A percentile compares a stretch with the other conserved stretches of the same genome.
Evolutionary conservation across 1,284 basidiomycete species (phyloP).

Genomic region (Irpex sp.): DNA sequence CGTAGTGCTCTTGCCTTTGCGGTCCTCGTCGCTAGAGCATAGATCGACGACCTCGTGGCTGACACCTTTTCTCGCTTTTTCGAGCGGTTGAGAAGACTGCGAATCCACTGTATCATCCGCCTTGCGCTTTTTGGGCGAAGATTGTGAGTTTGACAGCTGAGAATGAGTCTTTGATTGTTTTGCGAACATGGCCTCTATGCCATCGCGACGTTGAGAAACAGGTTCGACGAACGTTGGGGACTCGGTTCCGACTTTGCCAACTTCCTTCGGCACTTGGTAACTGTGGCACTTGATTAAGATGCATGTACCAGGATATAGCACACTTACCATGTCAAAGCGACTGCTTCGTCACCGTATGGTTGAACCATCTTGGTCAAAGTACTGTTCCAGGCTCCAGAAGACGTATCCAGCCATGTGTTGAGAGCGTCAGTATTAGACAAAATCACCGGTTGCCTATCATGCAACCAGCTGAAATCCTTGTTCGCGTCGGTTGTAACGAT

Average conservation of each 20-base stretch:
- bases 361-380: constrained; percentile 62
- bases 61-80: not conserved
- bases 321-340: constrained; percentile 69
- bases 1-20: constrained; percentile 5
- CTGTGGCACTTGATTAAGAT: constrained; percentile 34
- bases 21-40: constrained; percentile 1
- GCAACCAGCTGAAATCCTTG: constrained; percentile 72
- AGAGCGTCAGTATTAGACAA: constrained; percentile 63
- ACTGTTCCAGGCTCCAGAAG: constrained; percentile 56
- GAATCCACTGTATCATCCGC: constrained; percentile 15
- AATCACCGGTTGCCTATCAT: constrained; percentile 92
- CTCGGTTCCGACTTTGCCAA: constrained; percentile 87
- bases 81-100: not conserved
- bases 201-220: constrained; percentile 76
- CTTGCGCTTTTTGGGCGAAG: constrained; percentile 12
- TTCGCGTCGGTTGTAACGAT: constrained; percentile 84
- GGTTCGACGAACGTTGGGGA: constrained; percentile 83
- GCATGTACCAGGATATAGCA: not conserved
- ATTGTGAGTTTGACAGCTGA: constrained; percentile 1
- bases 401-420: constrained; percentile 77
- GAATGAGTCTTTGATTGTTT: constrained; percentile 48
- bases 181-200: constrained; percentile 88
- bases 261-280: constrained; percentile 87
- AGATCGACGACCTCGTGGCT: constrained; percentile 1
- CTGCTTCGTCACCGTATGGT: constrained; percentile 53